Conservation (phyloP, 148 eudicot genomes). For the Rhododendron simsii region DNA sequence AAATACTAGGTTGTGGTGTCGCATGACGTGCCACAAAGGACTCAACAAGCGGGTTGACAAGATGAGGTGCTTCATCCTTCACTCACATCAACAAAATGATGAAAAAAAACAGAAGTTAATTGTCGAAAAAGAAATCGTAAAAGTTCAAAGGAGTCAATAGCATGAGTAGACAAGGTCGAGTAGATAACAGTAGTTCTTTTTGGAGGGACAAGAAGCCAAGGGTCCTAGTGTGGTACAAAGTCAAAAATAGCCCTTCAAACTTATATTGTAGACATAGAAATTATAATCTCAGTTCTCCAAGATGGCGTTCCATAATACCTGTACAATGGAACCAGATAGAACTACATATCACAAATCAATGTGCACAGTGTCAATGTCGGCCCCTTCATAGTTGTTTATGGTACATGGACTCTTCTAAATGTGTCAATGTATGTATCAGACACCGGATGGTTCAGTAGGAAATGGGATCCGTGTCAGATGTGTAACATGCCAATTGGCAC, state of each 20-base stretch:
- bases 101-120: neutral
- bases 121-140: neutral
- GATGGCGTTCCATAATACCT: neutral
- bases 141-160: neutral
- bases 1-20: slow-evolving; percentile 16
- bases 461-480: neutral
- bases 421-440: neutral
- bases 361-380: neutral
- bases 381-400: neutral
- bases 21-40: slow-evolving; percentile 78
- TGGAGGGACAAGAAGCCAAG: neutral
- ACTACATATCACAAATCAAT: neutral
- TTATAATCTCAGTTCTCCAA: neutral
- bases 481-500: neutral
- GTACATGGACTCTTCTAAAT: neutral
- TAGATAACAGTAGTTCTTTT: neutral
- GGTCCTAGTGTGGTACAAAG: neutral
- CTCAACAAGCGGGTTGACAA: slow-evolving; percentile 73
- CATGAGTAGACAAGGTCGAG: neutral
- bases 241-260: neutral
- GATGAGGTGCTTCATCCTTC: slow-evolving; percentile 94
- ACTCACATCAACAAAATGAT: slow-evolving; percentile 13
- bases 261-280: neutral
- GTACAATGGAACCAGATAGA: neutral
- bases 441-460: neutral